Evolutionary conservation across 495 filamentous ascomycete genomes (phyloP), one percentile per base, ranked within the genome.

Genomic region (Podospora conica): DNA sequence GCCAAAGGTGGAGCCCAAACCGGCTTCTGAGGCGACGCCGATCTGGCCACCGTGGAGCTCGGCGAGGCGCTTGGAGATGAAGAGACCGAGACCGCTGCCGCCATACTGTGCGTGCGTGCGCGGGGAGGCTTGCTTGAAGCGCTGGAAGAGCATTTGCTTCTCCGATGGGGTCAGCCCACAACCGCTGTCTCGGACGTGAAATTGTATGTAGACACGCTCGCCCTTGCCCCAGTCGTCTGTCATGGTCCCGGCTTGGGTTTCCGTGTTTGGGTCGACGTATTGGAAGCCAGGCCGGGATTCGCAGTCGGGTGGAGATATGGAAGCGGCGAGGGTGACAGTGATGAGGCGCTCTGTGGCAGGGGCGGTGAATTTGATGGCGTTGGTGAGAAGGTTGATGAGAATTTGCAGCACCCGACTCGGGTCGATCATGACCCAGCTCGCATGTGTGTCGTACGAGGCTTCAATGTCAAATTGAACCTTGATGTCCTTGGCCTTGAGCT

Each of bases 31-130:
- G n/a, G 85, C 78, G 9, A 91, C 87, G 2, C 89, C 88, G 40
- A 91, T 90, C 65, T 89, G 86, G 3, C 90, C 89, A 15, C 87
- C 87, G 73, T 90, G 88, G 9, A 91, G 76, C 65, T 91, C 88
- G 9, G 86, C 87, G 0, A 92, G 80, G 60, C 86, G 81, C 18
- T 87, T 81, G 48, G 85, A 87, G 57, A 92, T 90, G 73, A 90
- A 91, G 3, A 92, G 80, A 0, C 90, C 90, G 2, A 92, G 84
- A 0, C 90, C 90, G 3, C 84, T 89, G 2, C 90, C 90, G 23
- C 89, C 90, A 67, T 91, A 91, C 53, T 86, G 81, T 3, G 87
- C 82, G 60, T 90, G 87, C 0, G 88, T 91, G 28, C 83, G 82
- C 1, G 87, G 86, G 9, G 82, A 86, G 0, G 88, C 88, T 76